Evolutionary conservation across 805 yeast genomes (phyloP).

Genomic region (Kodamaea kakaduensis): DNA sequence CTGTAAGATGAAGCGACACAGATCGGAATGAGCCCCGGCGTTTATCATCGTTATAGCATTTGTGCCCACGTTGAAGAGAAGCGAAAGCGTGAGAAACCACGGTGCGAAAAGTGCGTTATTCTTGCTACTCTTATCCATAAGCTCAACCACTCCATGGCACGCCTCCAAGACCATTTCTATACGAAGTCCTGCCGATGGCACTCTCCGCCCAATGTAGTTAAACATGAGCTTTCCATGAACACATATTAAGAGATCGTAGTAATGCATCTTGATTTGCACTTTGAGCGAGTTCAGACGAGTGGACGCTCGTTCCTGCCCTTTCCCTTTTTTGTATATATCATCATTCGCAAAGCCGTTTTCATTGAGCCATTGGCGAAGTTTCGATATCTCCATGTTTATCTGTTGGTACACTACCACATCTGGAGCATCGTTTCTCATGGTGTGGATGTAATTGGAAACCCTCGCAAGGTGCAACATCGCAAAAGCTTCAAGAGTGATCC

Average conservation of each 20-base stretch:
- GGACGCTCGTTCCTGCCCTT: conserved; percentile 5
- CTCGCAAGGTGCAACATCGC: conserved; percentile 44
- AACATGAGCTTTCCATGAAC: conserved; percentile 35
- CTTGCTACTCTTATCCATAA: conserved; percentile 26
- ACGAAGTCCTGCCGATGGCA: conserved; percentile 28
- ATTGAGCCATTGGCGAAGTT: conserved; percentile 31
- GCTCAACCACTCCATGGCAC: conserved; percentile 26
- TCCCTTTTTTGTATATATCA: conserved; percentile 12
- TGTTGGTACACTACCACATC: conserved; percentile 27
- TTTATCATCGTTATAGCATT: conserved; percentile 39
- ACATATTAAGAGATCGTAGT: conserved; percentile 32
- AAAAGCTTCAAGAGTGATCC: conserved; percentile 46
- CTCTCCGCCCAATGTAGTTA: conserved; percentile 30
- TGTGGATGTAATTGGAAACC: conserved; percentile 34
- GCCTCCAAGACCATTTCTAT: conserved; percentile 28
- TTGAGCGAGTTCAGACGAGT: conserved; percentile 20
- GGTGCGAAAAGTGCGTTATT: conserved; percentile 37
- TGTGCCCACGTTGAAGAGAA: conserved; percentile 44
- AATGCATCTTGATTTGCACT: conserved; percentile 37
- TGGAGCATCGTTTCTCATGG: conserved; percentile 23
- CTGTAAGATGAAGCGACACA: conserved; percentile 23
- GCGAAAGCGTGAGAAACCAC: conserved; percentile 49
- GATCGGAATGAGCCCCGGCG: conserved; percentile 32
- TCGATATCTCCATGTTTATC: conserved; percentile 28
- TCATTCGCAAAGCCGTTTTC: conserved; percentile 32